Conservation (phyloP, 2,329 filamentous ascomycete species). For the Taxawa tesnikishii region DNA sequence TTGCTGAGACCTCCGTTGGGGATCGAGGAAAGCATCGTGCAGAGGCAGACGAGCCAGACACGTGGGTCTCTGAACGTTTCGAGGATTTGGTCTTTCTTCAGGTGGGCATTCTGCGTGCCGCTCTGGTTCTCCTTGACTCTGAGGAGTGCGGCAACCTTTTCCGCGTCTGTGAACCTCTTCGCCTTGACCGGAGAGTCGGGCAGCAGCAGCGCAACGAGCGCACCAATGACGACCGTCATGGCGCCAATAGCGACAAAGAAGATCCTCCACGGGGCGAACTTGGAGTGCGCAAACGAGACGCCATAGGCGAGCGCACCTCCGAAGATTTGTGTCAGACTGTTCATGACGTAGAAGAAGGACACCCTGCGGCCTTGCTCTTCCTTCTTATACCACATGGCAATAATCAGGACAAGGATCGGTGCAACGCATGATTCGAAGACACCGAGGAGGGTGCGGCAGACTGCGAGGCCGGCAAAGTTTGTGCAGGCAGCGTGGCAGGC, state of each 20-base stretch:
- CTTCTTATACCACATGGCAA: conserved; percentile 9
- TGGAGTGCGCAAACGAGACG: conserved; percentile 19
- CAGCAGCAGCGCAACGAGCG: conserved; percentile 17
- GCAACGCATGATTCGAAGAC: conserved; percentile 14
- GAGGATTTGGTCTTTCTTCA: conserved; percentile 10
- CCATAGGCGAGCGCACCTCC: conserved; percentile 29
- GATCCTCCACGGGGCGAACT: conserved; percentile 27
- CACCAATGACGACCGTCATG: conserved; percentile 18
- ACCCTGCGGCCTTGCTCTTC: conserved; percentile 16
- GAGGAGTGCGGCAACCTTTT: conserved; percentile 16
- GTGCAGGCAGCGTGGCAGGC: conserved; percentile 16
- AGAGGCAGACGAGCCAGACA: conserved; percentile 23
- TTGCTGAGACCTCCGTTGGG: conserved; percentile 31
- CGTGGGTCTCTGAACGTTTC: conserved; percentile 9
- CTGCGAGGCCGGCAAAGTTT: conserved; percentile 15
- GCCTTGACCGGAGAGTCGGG: conserved; percentile 24
- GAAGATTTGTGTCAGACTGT: conserved; percentile 12
- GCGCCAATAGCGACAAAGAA: conserved; percentile 31
- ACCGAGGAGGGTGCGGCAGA: conserved; percentile 19
- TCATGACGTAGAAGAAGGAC: conserved; percentile 10
- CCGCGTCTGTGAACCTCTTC: conserved; percentile 19
- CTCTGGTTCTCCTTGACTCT: conserved; percentile 8
- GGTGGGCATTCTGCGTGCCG: conserved; percentile 9
- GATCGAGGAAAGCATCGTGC: conserved; percentile 23
- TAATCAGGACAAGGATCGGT: conserved; percentile 8